phyloP scores from a whole-genome alignment of 768 basidiomycete genomes.

The Rhodotorula toruloides region DNA sequence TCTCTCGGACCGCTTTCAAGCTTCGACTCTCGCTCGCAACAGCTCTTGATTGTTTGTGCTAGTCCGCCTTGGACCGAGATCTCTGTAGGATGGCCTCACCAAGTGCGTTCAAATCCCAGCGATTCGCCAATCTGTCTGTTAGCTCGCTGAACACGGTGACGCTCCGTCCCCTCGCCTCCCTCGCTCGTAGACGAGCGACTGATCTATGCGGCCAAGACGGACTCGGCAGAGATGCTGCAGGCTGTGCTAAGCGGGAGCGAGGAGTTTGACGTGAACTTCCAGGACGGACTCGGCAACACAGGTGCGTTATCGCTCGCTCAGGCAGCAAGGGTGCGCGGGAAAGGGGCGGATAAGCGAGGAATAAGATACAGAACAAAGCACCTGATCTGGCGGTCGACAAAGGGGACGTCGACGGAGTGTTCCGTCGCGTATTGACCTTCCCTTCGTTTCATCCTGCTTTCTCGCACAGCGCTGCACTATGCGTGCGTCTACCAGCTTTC shows the following conservation, averaged over 20 bases:
- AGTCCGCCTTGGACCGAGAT: too few species aligned
- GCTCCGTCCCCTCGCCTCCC: background rate
- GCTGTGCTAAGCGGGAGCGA: conserved; percentile 57
- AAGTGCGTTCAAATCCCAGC: too few species aligned
- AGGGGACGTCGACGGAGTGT: too few species aligned
- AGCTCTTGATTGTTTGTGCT: too few species aligned
- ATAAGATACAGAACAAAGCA: too few species aligned
- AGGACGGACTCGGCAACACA: conserved; percentile 76
- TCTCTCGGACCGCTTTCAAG: too few species aligned
- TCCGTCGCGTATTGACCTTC: background rate
- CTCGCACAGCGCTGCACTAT: conserved; percentile 60
- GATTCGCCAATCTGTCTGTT: too few species aligned
- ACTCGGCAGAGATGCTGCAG: conserved; percentile 64
- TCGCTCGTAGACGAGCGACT: conserved; percentile 62
- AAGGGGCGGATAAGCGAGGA: background rate
- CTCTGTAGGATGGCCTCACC: too few species aligned
- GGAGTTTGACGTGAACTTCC: conserved; percentile 65
- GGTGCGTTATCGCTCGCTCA: conserved; percentile 50
- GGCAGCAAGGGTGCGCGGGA: background rate
- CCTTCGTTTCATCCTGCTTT: background rate
- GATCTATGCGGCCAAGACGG: conserved; percentile 64
- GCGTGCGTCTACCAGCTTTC: conserved; percentile 52
- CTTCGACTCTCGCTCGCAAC: too few species aligned
- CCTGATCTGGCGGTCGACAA: too few species aligned
- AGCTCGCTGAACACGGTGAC: too few species aligned